Evolutionary conservation across 805 yeast species (phyloP).

Genomic region (Diddensiella transvaalensis): DNA sequence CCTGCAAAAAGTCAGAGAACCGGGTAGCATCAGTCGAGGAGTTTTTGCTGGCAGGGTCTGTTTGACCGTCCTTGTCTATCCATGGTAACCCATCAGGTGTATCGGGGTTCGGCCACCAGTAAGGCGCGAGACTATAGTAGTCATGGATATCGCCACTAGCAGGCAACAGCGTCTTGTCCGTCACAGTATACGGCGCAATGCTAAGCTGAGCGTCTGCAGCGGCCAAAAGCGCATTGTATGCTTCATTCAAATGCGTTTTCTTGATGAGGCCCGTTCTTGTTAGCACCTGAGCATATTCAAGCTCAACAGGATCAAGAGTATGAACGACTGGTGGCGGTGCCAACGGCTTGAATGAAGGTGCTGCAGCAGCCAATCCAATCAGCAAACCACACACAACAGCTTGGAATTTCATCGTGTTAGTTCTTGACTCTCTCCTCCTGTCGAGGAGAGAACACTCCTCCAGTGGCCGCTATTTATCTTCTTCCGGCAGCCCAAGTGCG

Average conservation of each 20-base stretch:
- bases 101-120: slow-evolving; percentile 2
- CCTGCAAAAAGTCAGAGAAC: background rate
- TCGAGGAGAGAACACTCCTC: too few relatives aligned
- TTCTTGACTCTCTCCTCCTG: too few relatives aligned
- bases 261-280: slow-evolving; percentile 2
- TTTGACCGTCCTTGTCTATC: slow-evolving; percentile 1
- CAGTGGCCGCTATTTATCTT: too few relatives aligned
- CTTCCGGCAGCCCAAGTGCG: too few relatives aligned
- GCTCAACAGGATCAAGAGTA: slow-evolving; percentile 3
- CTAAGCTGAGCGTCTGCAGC: background rate
- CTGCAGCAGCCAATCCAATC: background rate
- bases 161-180: slow-evolving; percentile 4
- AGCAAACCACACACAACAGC: background rate
- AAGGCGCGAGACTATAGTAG: slow-evolving; percentile 5
- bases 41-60: slow-evolving; percentile 2
- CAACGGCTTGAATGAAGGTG: background rate
- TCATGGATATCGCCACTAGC: slow-evolving; percentile 1
- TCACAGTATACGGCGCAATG: background rate
- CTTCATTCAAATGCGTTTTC: background rate
- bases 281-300: background rate
- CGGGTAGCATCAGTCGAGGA: slow-evolving; percentile 1
- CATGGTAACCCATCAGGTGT: slow-evolving; percentile 5
- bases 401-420: background rate
- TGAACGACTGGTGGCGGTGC: background rate
- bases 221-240: background rate